Evolutionary conservation across 202 grass and related monocot genomes (phyloP).

Genomic region (Musa balbisiana): DNA sequence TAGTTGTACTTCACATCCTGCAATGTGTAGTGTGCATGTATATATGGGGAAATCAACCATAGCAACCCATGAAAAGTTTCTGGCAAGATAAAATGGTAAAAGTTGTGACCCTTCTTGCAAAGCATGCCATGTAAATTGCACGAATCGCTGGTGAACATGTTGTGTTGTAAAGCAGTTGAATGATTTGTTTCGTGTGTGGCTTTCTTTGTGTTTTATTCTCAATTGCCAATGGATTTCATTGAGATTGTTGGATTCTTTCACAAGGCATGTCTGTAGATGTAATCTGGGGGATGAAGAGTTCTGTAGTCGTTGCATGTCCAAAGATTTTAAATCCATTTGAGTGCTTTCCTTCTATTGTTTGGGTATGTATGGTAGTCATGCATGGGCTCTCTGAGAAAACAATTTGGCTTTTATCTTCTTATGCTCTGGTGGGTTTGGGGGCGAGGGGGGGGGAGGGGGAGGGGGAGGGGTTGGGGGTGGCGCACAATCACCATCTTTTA

Average conservation of each 20-base stretch:
- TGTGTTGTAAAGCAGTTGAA: constrained; percentile 46
- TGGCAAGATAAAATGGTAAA: constrained; percentile 21
- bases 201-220: not conserved
- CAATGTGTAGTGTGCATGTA: constrained; percentile 31
- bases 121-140: constrained; percentile 39
- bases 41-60: constrained; percentile 17
- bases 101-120: constrained; percentile 18
- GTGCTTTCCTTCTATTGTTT: too few relatives aligned
- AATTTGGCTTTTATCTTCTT: too few relatives aligned
- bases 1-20: constrained; percentile 10
- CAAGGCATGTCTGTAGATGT: too few relatives aligned
- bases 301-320: too few relatives aligned
- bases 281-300: too few relatives aligned
- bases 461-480: too few relatives aligned
- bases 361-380: too few relatives aligned
- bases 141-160: constrained; percentile 38
- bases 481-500: too few relatives aligned
- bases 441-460: too few relatives aligned
- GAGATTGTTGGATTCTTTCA: not conserved
- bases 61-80: constrained; percentile 20
- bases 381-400: too few relatives aligned
- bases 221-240: not conserved
- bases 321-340: too few relatives aligned
- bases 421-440: too few relatives aligned
- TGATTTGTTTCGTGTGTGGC: constrained; percentile 21